A percentile compares a stretch with the other conserved stretches of the same genome.
phyloP scores from a whole-genome alignment of 2,329 filamentous ascomycete species.

The Colletotrichum viniferum region DNA sequence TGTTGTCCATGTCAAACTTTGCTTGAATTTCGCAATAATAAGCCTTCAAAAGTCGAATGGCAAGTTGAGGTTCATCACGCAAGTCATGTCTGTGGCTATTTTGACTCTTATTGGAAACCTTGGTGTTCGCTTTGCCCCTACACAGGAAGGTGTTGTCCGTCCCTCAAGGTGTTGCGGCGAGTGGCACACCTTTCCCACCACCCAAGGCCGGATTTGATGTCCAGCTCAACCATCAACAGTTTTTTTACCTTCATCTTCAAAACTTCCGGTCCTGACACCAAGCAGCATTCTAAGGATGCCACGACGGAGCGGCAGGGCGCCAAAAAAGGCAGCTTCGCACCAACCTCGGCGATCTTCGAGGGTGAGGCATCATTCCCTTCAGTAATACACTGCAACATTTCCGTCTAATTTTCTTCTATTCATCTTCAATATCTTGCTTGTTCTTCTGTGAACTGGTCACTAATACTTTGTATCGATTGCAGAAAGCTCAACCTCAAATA shows the following conservation, averaged over 20 bases:
- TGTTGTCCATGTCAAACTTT: fast-evolving
- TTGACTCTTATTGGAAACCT: fast-evolving
- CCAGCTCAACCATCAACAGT: background rate
- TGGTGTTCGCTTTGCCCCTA: fast-evolving
- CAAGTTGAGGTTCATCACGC: background rate
- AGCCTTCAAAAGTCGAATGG: background rate
- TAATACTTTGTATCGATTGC: background rate
- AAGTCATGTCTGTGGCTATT: background rate
- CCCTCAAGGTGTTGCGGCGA: background rate
- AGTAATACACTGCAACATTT: fast-evolving
- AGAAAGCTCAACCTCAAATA: background rate
- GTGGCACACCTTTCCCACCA: fast-evolving
- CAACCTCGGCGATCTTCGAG: fast-evolving
- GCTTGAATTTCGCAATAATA: fast-evolving
- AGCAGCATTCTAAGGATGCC: background rate
- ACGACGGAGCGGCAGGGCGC: background rate
- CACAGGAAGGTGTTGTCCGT: background rate
- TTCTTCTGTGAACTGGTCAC: fast-evolving
- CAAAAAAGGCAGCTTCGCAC: fast-evolving
- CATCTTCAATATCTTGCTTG: fast-evolving
- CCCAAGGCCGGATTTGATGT: fast-evolving
- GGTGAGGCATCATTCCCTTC: background rate
- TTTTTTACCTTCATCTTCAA: fast-evolving
- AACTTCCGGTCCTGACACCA: background rate
- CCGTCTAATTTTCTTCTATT: fast-evolving